Conservation (phyloP, 163 green algal species). For the Chloromonas sp. region DNA sequence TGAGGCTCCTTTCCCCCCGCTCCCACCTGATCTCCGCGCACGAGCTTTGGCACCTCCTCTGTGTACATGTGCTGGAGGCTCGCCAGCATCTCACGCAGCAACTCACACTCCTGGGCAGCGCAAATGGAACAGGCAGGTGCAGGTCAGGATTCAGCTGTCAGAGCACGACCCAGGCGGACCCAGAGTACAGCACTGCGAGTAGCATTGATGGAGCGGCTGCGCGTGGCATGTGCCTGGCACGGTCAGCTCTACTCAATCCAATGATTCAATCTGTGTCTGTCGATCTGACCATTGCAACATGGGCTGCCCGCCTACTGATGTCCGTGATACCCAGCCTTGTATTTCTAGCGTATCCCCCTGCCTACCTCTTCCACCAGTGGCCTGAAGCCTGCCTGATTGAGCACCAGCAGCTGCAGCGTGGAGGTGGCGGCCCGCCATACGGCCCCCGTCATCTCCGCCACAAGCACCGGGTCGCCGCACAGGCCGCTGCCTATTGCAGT, state of each 20-base stretch:
- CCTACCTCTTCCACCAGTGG: constrained; percentile 19
- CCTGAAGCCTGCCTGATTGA: constrained; percentile 26
- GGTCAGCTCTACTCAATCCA: too few species aligned
- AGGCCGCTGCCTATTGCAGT: background rate
- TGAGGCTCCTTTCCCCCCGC: too few species aligned
- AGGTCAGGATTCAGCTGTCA: too few species aligned
- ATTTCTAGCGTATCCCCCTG: too few species aligned
- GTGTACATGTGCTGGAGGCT: constrained; percentile 28
- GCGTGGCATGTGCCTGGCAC: too few species aligned
- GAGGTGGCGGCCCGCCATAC: constrained; percentile 17
- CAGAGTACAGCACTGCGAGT: too few species aligned
- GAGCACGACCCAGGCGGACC: too few species aligned
- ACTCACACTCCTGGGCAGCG: constrained; percentile 21
- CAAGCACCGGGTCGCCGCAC: background rate
- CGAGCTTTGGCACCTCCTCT: constrained; percentile 6
- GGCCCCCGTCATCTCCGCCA: background rate
- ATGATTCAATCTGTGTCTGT: too few species aligned
- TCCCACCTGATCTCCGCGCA: background rate
- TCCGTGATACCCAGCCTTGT: too few species aligned
- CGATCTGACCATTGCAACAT: too few species aligned
- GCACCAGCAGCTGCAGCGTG: constrained; percentile 21
- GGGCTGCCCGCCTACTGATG: too few species aligned
- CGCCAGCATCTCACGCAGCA: constrained; percentile 25
- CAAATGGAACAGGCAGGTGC: background rate
- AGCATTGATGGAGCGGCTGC: too few species aligned